Evolutionary conservation across 1,284 basidiomycete species (phyloP), one percentile per base, ranked within the genome.

Genomic region (Sphagnurus paluster): DNA sequence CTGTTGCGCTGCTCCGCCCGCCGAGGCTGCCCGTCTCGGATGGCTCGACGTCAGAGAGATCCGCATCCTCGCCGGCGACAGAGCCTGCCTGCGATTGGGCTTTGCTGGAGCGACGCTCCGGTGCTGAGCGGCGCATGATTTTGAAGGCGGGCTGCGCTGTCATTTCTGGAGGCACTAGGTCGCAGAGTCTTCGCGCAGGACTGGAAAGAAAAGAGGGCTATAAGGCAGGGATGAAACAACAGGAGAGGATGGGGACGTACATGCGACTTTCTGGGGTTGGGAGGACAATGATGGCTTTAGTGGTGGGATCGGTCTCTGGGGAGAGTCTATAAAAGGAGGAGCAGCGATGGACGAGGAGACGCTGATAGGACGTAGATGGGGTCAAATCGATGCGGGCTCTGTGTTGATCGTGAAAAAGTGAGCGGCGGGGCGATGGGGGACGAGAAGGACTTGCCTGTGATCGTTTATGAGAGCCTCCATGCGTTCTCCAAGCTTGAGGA

Each of bases 281-380:
- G 48, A 71, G 56, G 35, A 90, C 77, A 29, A 60, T 64, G 46
- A 90, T 85, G 35, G 62, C 70, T 65, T 88, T 90, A 49, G 73
- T 79, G 35, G 65, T 48, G n/a, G 75, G 59, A 60, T 91, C 88
- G 34, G 66, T 75, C 57, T 91, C 89, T 7, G 83, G 82, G 0
- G 67, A 54, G 4, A 90, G 71, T 58, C 70, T 84, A 66, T 91
- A 89, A 63, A 87, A 90, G 2, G 82, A 75, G 8, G 86, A 85
- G 59, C 89, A 91, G 56, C 89, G 82, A 65, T 91, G 87, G 10
- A 91, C 81, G 30, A 92, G 79, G 59, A 92, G 73, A 24, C 87
- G 80, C 62, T 92, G 89, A 66, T 91, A 92, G 30, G 87, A 80
- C 20, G 84, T 87, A 4, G 80, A 65, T 23, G 89, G 82, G 4